Conservation (phyloP, 306 rosid species). For the Acacia acuminata region DNA sequence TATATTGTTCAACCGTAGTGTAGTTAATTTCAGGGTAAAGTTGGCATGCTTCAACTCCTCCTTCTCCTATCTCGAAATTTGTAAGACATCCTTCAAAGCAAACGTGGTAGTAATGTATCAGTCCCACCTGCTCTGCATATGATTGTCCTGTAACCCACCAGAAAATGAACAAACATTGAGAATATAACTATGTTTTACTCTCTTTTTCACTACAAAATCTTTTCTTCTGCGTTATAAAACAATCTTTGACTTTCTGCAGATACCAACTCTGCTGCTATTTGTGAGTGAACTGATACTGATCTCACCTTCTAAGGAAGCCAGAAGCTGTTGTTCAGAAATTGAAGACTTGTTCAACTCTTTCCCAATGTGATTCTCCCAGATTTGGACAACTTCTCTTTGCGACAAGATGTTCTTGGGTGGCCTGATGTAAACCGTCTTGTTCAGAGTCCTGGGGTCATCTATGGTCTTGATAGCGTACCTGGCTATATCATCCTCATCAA, state of each 20-base stretch:
- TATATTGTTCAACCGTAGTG: slow-evolving; percentile 43
- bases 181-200: not conserved
- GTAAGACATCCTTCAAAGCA: slow-evolving; percentile 64
- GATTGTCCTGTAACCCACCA: slow-evolving; percentile 31
- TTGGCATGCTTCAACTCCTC: slow-evolving; percentile 51
- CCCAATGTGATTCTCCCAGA: slow-evolving; percentile 64
- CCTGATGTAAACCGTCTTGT: slow-evolving; percentile 65
- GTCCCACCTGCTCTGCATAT: slow-evolving; percentile 60
- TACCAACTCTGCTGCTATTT: not conserved
- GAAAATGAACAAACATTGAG: not conserved
- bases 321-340: slow-evolving; percentile 49
- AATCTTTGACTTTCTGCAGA: not conserved
- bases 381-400: slow-evolving; percentile 65
- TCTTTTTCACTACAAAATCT: not conserved
- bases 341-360: slow-evolving; percentile 52
- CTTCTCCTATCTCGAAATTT: slow-evolving; percentile 62
- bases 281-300: not conserved
- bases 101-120: slow-evolving; percentile 60
- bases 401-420: slow-evolving; percentile 65
- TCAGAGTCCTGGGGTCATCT: slow-evolving; percentile 65
- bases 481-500: slow-evolving; percentile 84
- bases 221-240: too few species aligned
- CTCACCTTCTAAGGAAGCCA: slow-evolving; percentile 52
- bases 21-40: slow-evolving; percentile 62
- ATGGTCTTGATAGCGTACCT: slow-evolving; percentile 59